Percentiles rank a stretch among this genome's conserved stretches.
Evolutionary conservation across 164 flowering plant genomes (phyloP).

Genomic region (Amborella trichopoda): DNA sequence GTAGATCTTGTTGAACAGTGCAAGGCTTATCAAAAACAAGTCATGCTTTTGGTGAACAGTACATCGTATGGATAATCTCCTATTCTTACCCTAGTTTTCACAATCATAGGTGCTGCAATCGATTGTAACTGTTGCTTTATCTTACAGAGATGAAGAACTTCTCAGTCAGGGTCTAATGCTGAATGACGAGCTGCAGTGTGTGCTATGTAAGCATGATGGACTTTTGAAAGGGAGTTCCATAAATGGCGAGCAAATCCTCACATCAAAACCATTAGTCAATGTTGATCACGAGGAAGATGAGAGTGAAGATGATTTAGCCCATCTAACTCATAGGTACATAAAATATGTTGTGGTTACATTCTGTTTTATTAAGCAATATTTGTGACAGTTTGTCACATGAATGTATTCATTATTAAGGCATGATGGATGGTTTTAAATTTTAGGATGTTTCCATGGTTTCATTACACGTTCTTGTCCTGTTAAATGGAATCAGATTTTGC

Average conservation of each 20-base stretch:
- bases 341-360: no score
- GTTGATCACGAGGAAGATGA: conserved; percentile 84
- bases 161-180: conserved; percentile 69
- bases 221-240: conserved; percentile 42
- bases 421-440: no score
- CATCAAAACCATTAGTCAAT: conserved; percentile 48
- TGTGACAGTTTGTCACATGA: no score
- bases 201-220: conserved; percentile 59
- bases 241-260: conserved; percentile 14
- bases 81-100: background rate
- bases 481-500: no score
- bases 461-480: no score
- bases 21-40: conserved; percentile 76
- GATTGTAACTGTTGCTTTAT: conserved; percentile 6
- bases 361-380: no score
- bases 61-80: conserved; percentile 40
- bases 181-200: conserved; percentile 85
- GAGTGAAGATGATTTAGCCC: conserved; percentile 85
- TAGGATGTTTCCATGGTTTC: no score
- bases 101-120: background rate
- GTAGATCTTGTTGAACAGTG: conserved; percentile 96
- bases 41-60: conserved; percentile 61
- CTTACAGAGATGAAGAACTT: conserved; percentile 78
- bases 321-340: conserved; percentile 67
- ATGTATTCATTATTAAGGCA: no score